Base-by-base conservation (phyloP, 1,139 yeast species). In the Lodderomyces jiufengensis region DNA sequence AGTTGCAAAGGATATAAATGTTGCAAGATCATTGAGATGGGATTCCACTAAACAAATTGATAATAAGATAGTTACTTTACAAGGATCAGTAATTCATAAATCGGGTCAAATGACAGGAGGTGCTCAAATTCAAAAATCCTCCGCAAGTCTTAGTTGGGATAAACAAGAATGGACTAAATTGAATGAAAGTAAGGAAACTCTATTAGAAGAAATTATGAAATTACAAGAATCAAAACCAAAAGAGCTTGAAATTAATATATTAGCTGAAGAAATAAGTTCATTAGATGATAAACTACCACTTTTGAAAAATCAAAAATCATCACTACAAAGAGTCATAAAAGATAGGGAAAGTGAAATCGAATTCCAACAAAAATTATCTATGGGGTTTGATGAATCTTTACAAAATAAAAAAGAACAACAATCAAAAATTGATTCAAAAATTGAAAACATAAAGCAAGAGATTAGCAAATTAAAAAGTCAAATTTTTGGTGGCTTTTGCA, bases 41-140 rank as follows among this genome's bases (percentile, higher is more conserved):
- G 71, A 73, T 16, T 39, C 52, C 10, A 37, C 42, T 4, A 29
- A 32, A n/a, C 60, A 61, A 27, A 55, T 86, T 15, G 74, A 73
- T 25, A 80, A 78, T 36, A 87, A 84, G 54, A 70, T 85, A 31
- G 95, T 90, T 2, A 78, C 96, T 1, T 52, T 86, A 8, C 88
- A 87, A 34, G 98, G 98, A 1, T 77, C 95, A 0, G 68, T 88
- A 24, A 84, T 92, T 38, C 92, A 87, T 53, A 79, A 77, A 50
- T 81, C 92, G 9, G 96, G 96, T 7, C 67, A 88, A 32, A 86
- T 92, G 95, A 84, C 97, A 10, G 97, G 97, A 59, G 97, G 97
- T 46, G 59, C 60, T 50, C 51, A 64, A 64, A 29, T 64, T 48
- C 48, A 70, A 58, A 61, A 60, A 29, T 51, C 59, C 3, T 49